phyloP scores from a whole-genome alignment of 1,139 yeast genomes.

The Meyerozyma guilliermondii region DNA sequence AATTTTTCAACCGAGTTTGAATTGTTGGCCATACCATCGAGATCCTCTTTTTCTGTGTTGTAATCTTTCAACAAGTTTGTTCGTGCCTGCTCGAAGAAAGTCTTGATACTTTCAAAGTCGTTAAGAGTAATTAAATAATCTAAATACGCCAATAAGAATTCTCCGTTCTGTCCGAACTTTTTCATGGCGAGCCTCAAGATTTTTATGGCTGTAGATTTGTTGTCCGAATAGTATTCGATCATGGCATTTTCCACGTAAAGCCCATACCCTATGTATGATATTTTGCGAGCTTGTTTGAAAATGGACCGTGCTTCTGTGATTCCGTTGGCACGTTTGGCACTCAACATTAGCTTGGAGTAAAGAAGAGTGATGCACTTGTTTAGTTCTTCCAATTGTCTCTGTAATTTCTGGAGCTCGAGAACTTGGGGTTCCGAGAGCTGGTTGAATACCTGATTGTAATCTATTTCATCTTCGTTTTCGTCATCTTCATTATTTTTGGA shows the following conservation, averaged over 20 bases:
- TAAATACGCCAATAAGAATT: conserved; percentile 64
- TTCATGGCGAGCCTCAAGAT: conserved; percentile 80
- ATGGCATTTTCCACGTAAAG: conserved; percentile 79
- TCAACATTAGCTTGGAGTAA: conserved; percentile 55
- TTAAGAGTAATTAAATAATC: conserved; percentile 66
- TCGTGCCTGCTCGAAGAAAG: conserved; percentile 62
- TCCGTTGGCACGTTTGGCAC: conserved; percentile 57
- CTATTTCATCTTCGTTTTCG: conserved; percentile 9
- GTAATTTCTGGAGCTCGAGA: conserved; percentile 18
- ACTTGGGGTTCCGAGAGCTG: conserved; percentile 25
- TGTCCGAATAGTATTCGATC: conserved; percentile 68
- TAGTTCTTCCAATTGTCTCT: conserved; percentile 16
- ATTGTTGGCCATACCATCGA: neutral
- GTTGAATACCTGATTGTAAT: conserved; percentile 12
- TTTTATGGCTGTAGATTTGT: conserved; percentile 65
- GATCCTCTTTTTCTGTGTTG: conserved; percentile 16
- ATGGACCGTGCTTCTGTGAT: conserved; percentile 69
- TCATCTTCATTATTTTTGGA: conserved; percentile 5
- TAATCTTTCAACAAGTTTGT: conserved; percentile 36
- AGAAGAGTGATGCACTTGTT: conserved; percentile 42
- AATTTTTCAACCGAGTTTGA: conserved; percentile 11
- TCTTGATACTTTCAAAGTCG: conserved; percentile 79
- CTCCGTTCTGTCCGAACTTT: conserved; percentile 51
- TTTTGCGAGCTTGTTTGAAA: conserved; percentile 55
- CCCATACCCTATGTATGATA: conserved; percentile 59